These are phyloP conservation scores for Lantana camara DNA, from an alignment of 257 asterid genomes.

Conservation along the genomic window DNA sequence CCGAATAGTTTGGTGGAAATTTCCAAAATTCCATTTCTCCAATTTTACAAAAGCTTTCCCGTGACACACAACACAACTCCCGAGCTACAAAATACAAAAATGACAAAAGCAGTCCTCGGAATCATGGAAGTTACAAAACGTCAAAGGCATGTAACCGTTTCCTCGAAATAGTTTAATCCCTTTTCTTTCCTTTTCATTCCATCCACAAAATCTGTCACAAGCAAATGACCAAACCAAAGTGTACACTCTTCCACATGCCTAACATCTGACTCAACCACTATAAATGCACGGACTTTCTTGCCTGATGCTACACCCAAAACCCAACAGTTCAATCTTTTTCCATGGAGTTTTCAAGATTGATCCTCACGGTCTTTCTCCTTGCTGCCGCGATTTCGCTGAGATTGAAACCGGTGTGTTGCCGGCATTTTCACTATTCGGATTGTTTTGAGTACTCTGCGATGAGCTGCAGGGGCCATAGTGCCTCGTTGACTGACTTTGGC, in stretches of 20 bases:
- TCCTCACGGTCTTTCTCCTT: constrained; percentile 27
- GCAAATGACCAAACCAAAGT: constrained; percentile 23
- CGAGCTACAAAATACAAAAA: not conserved
- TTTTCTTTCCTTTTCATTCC: constrained; percentile 19
- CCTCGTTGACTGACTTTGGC: constrained; percentile 75
- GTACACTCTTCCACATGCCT: constrained; percentile 2
- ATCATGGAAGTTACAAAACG: constrained; percentile 27
- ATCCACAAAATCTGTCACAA: constrained; percentile 17
- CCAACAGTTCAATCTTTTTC: not conserved
- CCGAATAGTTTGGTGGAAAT: constrained; percentile 28
- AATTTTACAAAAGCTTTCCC: too few relatives aligned
- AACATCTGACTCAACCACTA: constrained; percentile 22
- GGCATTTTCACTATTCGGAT: constrained; percentile 29
- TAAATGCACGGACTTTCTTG: not conserved
- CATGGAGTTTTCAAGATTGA: constrained; percentile 36
- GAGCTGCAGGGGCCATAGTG: constrained; percentile 63
- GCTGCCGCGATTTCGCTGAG: constrained; percentile 39
- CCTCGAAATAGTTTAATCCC: not conserved
- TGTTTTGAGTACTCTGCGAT: constrained; percentile 51
- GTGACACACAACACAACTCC: not conserved
- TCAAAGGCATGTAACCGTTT: constrained; percentile 25
- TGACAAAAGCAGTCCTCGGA: constrained; percentile 16
- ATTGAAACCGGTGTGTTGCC: constrained; percentile 28
- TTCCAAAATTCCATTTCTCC: not conserved
- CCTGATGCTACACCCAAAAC: not conserved